Evolutionary conservation across 345 rosid species (phyloP).

Genomic region (Syzygium oleosum): DNA sequence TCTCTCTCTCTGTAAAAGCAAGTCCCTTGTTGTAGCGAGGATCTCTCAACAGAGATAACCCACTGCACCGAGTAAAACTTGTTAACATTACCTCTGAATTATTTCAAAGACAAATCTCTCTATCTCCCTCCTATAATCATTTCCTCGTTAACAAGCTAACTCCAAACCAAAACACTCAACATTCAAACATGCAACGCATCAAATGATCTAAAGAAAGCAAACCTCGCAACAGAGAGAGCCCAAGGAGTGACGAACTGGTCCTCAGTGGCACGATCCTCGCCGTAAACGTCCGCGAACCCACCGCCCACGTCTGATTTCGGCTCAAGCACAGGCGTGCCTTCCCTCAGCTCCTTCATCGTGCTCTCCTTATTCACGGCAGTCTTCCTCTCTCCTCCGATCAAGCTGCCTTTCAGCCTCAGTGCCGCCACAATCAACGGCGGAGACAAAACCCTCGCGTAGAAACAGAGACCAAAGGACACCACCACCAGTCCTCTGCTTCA

Average conservation of each 20-base stretch:
- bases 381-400: not conserved
- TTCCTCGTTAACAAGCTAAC: not conserved
- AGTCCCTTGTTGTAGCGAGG: conserved; percentile 89
- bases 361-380: conserved; percentile 31
- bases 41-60: conserved; percentile 68
- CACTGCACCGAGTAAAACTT: conserved; percentile 29
- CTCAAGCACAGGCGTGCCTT: conserved; percentile 38
- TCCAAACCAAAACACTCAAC: not conserved
- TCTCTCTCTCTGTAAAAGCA: conserved; percentile 70
- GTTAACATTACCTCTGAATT: not conserved
- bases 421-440: not conserved
- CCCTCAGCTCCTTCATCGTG: conserved; percentile 30
- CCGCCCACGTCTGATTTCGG: conserved; percentile 48
- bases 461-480: not conserved
- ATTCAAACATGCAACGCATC: not conserved
- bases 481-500: not conserved
- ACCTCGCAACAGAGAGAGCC: conserved; percentile 74
- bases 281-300: conserved; percentile 68
- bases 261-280: conserved; percentile 72
- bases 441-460: not conserved
- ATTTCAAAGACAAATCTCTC: not conserved
- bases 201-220: not conserved
- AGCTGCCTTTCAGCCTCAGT: not conserved
- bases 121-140: not conserved
- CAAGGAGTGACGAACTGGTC: conserved; percentile 78